These are phyloP conservation scores for Lactarius sp. DNA, from an alignment of 768 basidiomycete species.

Conservation along the genomic window DNA sequence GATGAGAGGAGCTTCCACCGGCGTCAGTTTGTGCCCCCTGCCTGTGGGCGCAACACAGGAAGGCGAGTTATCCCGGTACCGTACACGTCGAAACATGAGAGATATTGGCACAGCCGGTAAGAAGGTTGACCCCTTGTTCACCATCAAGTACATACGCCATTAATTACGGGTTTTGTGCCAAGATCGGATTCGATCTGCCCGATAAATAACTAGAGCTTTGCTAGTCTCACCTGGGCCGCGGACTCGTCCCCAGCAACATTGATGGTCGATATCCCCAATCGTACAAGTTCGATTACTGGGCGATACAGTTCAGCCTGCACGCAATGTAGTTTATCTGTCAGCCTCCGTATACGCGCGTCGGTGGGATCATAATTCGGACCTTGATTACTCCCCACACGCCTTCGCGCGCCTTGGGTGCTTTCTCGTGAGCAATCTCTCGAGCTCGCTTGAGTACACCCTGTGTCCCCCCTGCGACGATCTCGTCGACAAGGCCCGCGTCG, in stretches of 20 bases:
- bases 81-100: too few species aligned
- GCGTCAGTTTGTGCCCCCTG: too few species aligned
- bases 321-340: constrained; percentile 8
- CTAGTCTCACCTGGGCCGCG: constrained; percentile 44
- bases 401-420: constrained; percentile 46
- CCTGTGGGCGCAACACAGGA: too few species aligned
- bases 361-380: constrained; percentile 33
- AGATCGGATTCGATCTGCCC: too few species aligned
- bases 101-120: too few species aligned
- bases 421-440: constrained; percentile 51
- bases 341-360: background rate
- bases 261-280: constrained; percentile 35
- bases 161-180: too few species aligned
- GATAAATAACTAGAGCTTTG: constrained; percentile 13
- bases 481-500: constrained; percentile 62
- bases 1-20: too few species aligned
- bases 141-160: too few species aligned
- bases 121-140: too few species aligned
- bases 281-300: constrained; percentile 42
- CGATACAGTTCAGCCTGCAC: constrained; percentile 51
- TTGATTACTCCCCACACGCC: constrained; percentile 76
- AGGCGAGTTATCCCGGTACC: too few species aligned
- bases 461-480: constrained; percentile 54
- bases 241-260: constrained; percentile 44
- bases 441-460: constrained; percentile 62